Evolutionary conservation across 495 filamentous ascomycete species (phyloP), one percentile per base, ranked within the genome.

Genomic region (Bryoglossum gracile): DNA sequence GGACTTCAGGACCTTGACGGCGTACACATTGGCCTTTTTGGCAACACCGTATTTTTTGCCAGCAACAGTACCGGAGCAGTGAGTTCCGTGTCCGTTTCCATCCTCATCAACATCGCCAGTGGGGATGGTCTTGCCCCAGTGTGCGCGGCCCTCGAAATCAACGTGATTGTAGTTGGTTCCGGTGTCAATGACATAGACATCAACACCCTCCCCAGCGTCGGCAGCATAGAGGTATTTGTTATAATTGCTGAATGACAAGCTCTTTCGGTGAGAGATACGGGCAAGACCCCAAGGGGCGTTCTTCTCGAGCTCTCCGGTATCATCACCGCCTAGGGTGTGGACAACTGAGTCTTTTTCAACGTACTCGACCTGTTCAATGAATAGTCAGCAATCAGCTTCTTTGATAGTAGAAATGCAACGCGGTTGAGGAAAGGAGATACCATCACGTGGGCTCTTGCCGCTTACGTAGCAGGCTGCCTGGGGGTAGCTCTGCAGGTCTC

Each of bases 31-130:
- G 61, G 94, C 94, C 78, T 95, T 95, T 83, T 99, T 99, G 59
- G 94, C 88, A 51, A 99, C 92, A 80, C 94, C 94, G 65, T 92
- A 96, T 74, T 95, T 96, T 78, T 91, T 92, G 65, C 94, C 94
- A 49, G 84, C 94, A 58, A 97, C 81, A 33, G 94, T 99, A 55
- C 94, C 94, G 48, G 94, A 97, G 77, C 94, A 99, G 77, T 99
- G 94, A 55, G 94, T 99, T 58, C 94, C 94, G 75, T 99, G 94
- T 45, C 94, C 94, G 59, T 99, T 99, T 65, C 94, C 94, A 73
- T 99, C 94, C 43, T 77, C 71, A 65, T 99, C 94, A 34, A 71
- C 80, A 61, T 99, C 94, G 50, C 77, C 78, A 37, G 62, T 49
- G 46, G 94, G 94, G 59, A 99, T 86, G 46, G 94, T 99, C 81